Percentiles rank a stretch among this genome's conserved stretches.
Conservation (phyloP, 1,284 basidiomycete genomes). For the Sphagnurus paluster region DNA sequence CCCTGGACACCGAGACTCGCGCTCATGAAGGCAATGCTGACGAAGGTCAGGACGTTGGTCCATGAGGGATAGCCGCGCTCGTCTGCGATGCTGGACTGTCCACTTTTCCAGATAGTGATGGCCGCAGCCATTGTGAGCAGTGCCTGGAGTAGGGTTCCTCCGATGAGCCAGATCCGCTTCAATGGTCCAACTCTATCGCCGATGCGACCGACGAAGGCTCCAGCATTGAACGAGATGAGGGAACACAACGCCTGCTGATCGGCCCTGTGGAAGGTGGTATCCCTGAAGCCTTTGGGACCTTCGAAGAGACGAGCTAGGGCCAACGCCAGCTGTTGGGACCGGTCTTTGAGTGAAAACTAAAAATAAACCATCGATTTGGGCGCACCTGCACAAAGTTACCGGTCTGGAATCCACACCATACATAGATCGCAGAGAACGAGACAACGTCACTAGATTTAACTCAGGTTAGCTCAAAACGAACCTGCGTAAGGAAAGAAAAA, state of each 20-base stretch:
- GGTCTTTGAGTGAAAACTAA: neutral
- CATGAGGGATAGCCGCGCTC: conserved; percentile 64
- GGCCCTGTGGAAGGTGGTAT: conserved; percentile 67
- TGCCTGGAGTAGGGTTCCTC: conserved; percentile 72
- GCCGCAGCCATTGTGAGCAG: conserved; percentile 74
- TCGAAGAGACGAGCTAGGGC: conserved; percentile 56
- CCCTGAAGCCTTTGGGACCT: conserved; percentile 43
- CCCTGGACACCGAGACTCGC: conserved; percentile 80
- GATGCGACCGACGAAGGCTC: conserved; percentile 71
- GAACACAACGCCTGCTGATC: conserved; percentile 84
- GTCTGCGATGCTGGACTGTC: conserved; percentile 54
- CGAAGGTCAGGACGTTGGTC: conserved; percentile 65
- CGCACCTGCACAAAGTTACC: conserved; percentile 68
- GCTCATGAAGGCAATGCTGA: conserved; percentile 74
- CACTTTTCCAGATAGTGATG: conserved; percentile 64
- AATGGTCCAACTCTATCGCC: conserved; percentile 71
- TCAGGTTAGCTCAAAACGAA: neutral
- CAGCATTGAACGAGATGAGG: conserved; percentile 70
- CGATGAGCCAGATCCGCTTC: conserved; percentile 73
- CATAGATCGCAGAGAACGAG: conserved; percentile 78
- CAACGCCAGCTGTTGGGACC: conserved; percentile 28
- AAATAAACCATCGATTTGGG: conserved; percentile 2
- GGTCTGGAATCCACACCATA: conserved; percentile 89
- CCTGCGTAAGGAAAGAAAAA: conserved; percentile 15
- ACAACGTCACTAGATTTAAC: conserved; percentile 55